These are phyloP conservation scores for Stagonosporopsis rhizophila DNA, from an alignment of 2,329 filamentous ascomycete species.

Conservation along the genomic window DNA sequence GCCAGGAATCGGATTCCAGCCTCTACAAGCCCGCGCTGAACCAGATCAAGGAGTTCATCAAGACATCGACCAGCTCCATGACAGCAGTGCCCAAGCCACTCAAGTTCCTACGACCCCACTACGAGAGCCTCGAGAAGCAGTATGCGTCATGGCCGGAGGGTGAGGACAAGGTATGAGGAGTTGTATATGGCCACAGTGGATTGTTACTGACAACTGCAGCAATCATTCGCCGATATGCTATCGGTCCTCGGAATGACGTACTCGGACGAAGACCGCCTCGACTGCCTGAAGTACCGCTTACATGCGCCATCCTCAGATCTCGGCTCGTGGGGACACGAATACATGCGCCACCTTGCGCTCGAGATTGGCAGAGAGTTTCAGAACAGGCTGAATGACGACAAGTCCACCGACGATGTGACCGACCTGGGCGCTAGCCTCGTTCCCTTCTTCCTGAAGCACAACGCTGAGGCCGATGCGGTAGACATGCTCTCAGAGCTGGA, in stretches of 20 bases:
- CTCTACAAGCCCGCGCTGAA: constrained; percentile 94
- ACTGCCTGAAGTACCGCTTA: constrained; percentile 94
- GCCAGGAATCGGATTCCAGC: constrained; percentile 80
- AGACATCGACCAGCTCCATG: constrained; percentile 99
- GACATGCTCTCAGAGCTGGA: constrained; percentile 97
- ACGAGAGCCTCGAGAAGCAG: constrained; percentile 83
- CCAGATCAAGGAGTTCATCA: constrained; percentile 97
- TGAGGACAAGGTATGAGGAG: constrained; percentile 73
- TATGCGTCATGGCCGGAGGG: constrained; percentile 89
- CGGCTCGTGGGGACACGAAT: constrained; percentile 97
- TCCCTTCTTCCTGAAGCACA: constrained; percentile 94
- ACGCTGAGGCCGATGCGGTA: constrained; percentile 96
- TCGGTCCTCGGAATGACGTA: constrained; percentile 99
- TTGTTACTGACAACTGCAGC: constrained; percentile 49
- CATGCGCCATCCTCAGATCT: constrained; percentile 91
- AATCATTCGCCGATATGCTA: constrained; percentile 88
- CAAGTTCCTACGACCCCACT: constrained; percentile 97
- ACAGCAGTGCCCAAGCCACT: constrained; percentile 97
- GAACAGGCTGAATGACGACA: constrained; percentile 84
- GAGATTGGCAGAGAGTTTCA: constrained; percentile 96
- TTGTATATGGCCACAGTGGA: background rate
- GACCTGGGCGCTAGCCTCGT: constrained; percentile 85
- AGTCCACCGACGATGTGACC: constrained; percentile 81
- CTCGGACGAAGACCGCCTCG: constrained; percentile 92
- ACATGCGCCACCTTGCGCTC: constrained; percentile 91